Conservation (phyloP, 163 green algal species). For the Scenedesmus sp. region DNA sequence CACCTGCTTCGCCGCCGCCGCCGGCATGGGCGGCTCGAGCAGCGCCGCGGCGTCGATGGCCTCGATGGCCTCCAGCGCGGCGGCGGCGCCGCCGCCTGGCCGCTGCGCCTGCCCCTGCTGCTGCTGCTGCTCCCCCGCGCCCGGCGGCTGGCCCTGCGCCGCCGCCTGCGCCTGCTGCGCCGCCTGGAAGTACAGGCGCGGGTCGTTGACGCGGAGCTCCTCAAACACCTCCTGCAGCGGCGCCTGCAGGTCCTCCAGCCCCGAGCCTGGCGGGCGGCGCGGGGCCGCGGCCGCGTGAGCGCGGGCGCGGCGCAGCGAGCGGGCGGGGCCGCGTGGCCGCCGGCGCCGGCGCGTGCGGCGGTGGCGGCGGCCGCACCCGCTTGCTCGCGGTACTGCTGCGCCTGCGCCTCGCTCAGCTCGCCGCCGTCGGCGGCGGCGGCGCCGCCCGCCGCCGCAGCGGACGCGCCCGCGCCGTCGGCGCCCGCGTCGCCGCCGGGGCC, state of each 20-base stretch:
- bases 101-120: background rate
- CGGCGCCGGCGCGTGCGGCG: background rate
- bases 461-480: background rate
- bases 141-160: background rate
- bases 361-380: background rate
- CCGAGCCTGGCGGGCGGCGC: constrained; percentile 26
- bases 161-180: constrained; percentile 30
- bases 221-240: constrained; percentile 35
- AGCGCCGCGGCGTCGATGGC: constrained; percentile 3
- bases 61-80: background rate
- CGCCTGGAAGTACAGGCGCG: constrained; percentile 13
- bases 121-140: constrained; percentile 20
- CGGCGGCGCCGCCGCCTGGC: constrained; percentile 1
- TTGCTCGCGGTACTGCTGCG: constrained; percentile 1
- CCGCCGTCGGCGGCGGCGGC: background rate
- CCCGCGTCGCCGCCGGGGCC: constrained; percentile 2
- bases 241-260: constrained; percentile 49
- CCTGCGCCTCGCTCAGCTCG: constrained; percentile 30
- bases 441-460: background rate
- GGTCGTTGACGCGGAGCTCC: constrained; percentile 37
- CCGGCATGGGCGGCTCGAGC: constrained; percentile 12
- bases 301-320: too few species aligned
- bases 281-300: too few species aligned
- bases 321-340: too few species aligned
- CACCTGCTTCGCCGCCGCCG: constrained; percentile 29